phyloP scores from a whole-genome alignment of 805 yeast species.

The Candida qinlingensis region DNA sequence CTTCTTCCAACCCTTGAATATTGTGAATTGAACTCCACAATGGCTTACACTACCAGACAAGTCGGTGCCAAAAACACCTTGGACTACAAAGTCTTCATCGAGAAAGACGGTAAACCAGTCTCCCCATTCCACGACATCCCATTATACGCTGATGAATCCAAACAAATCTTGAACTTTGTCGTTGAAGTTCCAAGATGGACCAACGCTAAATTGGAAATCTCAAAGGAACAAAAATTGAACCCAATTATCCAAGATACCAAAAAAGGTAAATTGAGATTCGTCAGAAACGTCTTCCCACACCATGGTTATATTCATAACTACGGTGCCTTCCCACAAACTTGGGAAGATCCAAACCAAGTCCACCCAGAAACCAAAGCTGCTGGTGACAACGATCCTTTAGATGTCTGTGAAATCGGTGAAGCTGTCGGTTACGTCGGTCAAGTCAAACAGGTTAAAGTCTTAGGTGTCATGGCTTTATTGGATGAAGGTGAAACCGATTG shows the following conservation, averaged over 20 bases:
- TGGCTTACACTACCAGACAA: conserved; percentile 86
- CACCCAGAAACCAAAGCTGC: conserved; percentile 63
- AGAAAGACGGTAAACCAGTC: conserved; percentile 88
- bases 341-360: conserved; percentile 43
- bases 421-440: conserved; percentile 61
- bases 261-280: conserved; percentile 94
- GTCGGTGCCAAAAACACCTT: conserved; percentile 94
- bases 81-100: conserved; percentile 87
- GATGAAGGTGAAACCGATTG: conserved; percentile 91
- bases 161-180: conserved; percentile 81
- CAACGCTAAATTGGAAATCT: conserved; percentile 93
- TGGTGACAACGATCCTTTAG: conserved; percentile 86
- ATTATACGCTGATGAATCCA: conserved; percentile 88
- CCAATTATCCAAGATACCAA: conserved; percentile 97
- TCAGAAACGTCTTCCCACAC: conserved; percentile 97
- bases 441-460: conserved; percentile 82
- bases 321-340: conserved; percentile 91
- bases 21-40: conserved; percentile 19
- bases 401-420: conserved; percentile 79
- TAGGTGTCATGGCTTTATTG: conserved; percentile 91
- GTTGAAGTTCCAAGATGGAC: conserved; percentile 99
- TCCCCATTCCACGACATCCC: conserved; percentile 95
- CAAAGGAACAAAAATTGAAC: conserved; percentile 77
- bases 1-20: neutral
- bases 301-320: conserved; percentile 98